Evolutionary conservation across 139 green algal genomes (phyloP).

Genomic region (Auxenochlorella protothecoides): DNA sequence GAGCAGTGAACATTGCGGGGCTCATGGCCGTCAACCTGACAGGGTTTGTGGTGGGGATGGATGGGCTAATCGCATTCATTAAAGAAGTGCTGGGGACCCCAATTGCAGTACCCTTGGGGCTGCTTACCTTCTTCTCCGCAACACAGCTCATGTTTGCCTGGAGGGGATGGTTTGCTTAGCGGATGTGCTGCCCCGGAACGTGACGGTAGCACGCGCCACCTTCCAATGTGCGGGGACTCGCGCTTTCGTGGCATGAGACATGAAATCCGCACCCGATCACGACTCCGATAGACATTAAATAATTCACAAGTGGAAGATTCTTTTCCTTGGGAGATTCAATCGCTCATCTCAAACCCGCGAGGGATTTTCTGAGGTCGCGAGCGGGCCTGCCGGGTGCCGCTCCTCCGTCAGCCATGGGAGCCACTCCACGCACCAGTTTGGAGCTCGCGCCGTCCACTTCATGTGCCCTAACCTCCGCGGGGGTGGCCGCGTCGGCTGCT

Average conservation of each 20-base stretch:
- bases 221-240: background rate
- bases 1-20: conserved; percentile 48
- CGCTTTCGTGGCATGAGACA: too few species aligned
- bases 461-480: too few species aligned
- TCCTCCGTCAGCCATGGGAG: too few species aligned
- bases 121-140: conserved; percentile 54
- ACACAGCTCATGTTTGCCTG: conserved; percentile 66
- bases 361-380: too few species aligned
- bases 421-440: background rate
- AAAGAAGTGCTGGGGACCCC: conserved; percentile 33
- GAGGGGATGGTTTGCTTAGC: background rate
- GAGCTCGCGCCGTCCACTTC: too few species aligned
- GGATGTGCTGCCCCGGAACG: too few species aligned
- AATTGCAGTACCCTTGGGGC: conserved; percentile 23
- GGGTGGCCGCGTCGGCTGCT: too few species aligned
- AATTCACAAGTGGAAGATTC: background rate
- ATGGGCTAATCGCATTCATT: conserved; percentile 11
- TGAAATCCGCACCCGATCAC: too few species aligned
- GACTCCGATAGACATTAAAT: background rate
- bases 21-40: conserved; percentile 75
- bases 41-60: conserved; percentile 58
- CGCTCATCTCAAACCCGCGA: too few species aligned
- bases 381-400: too few species aligned
- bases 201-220: too few species aligned
- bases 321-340: too few species aligned